Percentiles rank a stretch among this genome's conserved stretches.
These are phyloP conservation scores for Monosporascus sp. DNA, from an alignment of 2,329 filamentous ascomycete genomes.

Conservation along the genomic window DNA sequence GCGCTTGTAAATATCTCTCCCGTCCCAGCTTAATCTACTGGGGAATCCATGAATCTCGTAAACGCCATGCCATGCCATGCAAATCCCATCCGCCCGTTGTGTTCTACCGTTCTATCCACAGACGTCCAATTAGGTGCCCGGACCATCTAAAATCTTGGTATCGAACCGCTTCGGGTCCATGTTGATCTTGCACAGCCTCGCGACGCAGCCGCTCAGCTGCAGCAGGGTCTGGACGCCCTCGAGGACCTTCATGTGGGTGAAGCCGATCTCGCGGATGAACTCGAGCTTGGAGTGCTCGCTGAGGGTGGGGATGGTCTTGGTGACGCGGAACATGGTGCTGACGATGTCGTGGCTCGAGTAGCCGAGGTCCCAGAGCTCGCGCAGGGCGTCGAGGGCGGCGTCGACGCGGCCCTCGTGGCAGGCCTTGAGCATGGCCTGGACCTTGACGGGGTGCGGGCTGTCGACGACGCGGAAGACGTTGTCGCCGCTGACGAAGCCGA, in stretches of 20 bases:
- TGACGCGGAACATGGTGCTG: constrained; percentile 98
- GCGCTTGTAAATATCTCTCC: constrained; percentile 12
- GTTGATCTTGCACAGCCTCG: constrained; percentile 87
- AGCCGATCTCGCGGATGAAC: constrained; percentile 97
- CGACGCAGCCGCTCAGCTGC: constrained; percentile 88
- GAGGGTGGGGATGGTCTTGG: constrained; percentile 86
- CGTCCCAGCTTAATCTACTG: constrained; percentile 5
- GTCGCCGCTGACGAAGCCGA: constrained; percentile 94
- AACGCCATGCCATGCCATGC: constrained; percentile 28
- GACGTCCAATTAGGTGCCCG: constrained; percentile 6
- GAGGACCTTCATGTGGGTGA: constrained; percentile 98
- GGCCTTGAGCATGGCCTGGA: constrained; percentile 96
- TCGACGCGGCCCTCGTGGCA: constrained; percentile 92
- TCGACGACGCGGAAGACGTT: constrained; percentile 98
- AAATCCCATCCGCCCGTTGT: constrained; percentile 10
- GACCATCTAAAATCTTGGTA: constrained; percentile 24
- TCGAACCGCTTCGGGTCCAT: constrained; percentile 87
- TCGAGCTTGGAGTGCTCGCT: constrained; percentile 95
- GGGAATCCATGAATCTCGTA: constrained; percentile 12
- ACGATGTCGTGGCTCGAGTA: constrained; percentile 99
- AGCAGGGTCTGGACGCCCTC: constrained; percentile 94
- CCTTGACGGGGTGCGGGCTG: constrained; percentile 93
- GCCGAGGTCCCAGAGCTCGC: constrained; percentile 88
- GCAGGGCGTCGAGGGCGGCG: constrained; percentile 75
- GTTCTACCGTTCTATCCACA: background rate